Evolutionary conservation across 176 grass and related monocot species (phyloP).

Genomic region (Oryza meridionalis): DNA sequence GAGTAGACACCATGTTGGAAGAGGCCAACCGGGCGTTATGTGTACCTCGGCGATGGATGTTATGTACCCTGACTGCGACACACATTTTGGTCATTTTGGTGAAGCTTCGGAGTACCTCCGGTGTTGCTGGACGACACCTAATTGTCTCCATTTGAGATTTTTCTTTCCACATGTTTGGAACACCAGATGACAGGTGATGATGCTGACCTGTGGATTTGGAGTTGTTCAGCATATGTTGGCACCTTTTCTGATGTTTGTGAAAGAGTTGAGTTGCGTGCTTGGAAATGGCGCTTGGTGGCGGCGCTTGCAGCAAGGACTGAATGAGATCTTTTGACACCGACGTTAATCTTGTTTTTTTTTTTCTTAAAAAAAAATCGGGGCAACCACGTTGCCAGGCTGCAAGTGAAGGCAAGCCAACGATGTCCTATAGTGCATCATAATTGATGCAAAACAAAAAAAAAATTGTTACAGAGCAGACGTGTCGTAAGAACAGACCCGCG

Average conservation of each 20-base stretch:
- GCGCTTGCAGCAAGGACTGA: background rate
- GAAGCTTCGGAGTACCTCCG: background rate
- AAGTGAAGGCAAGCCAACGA: too few relatives aligned
- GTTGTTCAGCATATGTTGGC: background rate
- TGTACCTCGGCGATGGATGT: background rate
- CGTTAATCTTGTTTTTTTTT: background rate
- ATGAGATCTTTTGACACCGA: background rate
- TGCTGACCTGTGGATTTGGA: background rate
- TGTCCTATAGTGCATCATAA: too few relatives aligned
- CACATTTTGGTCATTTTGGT: background rate
- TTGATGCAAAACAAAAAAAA: too few relatives aligned
- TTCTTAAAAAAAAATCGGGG: too few relatives aligned
- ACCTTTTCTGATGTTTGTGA: background rate
- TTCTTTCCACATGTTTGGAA: background rate
- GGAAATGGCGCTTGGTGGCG: background rate
- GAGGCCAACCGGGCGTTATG: slow-evolving; percentile 7
- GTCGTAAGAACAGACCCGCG: too few relatives aligned
- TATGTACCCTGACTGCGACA: background rate
- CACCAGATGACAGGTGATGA: too few relatives aligned
- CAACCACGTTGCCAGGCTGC: too few relatives aligned
- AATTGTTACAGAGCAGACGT: too few relatives aligned
- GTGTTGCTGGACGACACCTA: background rate
- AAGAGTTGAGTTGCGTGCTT: background rate
- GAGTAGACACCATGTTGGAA: background rate
- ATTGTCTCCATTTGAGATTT: background rate